Base-by-base conservation (phyloP, 768 basidiomycete species). In the Russula dissimulans region DNA sequence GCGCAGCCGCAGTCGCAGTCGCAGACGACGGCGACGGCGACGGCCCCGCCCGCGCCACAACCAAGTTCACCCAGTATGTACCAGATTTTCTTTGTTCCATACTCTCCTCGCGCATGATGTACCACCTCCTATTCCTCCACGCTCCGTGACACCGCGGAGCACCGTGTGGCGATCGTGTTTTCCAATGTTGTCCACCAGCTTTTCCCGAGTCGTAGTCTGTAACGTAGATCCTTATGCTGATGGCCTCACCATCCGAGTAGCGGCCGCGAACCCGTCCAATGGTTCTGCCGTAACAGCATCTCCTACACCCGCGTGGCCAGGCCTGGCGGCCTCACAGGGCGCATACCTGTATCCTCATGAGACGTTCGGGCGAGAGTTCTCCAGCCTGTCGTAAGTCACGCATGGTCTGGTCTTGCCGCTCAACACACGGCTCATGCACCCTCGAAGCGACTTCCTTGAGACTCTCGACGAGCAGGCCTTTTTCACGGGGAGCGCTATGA, bases 381-480 rank as follows among this genome's bases (percentile, higher is more conserved):
- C 88, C 5, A 86, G 88, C 47, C 79, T 91, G 56, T 87, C 85
- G 86, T 87, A 72, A 62, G 82, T 77, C 22, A 38, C 63, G 18
- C 52, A 22, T 12, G 18, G 10, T 47, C 12, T 8, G 17, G 17
- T 31, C 47, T 12, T 5, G 11, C 7, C 49, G 11, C 34, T 18
- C 12, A 5, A 3, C 17, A 14, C 22, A 8, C 11, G 14, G 41
- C 39, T 61, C 17, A 61, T 39, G n/a, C 56, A n/a, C 54, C 9
- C 11, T 41, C 32, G 42, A 54, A 93, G 91, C 38, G 91, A 95
- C 68, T 94, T 93, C 71, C 78, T 95, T 29, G 89, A 92, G 69
- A 90, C 89, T 0, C 79, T 95, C 9, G 89, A 92, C 71, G 90
- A 94, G 55, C 83, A 85, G 3, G 79, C 87, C 1, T 92, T 91